Evolutionary conservation across 192 early-diverging fungal genomes (phyloP), one percentile per base, ranked within the genome.

Genomic region (Rhizophagus sp.): DNA sequence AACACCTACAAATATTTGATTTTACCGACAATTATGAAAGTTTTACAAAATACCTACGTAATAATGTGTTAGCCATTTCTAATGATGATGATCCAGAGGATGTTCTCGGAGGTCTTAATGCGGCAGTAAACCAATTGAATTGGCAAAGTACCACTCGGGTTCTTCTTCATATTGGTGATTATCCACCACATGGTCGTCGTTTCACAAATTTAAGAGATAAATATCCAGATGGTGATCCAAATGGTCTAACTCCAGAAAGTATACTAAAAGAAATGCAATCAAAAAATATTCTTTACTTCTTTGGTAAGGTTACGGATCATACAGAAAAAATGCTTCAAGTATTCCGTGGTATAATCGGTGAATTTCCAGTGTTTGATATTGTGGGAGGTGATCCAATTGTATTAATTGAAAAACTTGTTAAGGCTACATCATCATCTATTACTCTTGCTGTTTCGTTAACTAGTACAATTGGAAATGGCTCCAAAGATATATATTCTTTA

Each of bases 201-300:
- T 81, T 77, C 47, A 41, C n/a, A 49, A 2, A 11, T 1, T 19
- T 36, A 19, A 67, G 33, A 2, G 80, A 81, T 47, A 11, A 47
- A 17, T 78, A 81, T 52, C 80, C 80, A 57, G 12, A 65, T 49
- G 80, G 80, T 13, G 80, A 81, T 47, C 80, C 80, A 25, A 9
- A 27, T 24, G 80, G 80, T 17, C 49, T 81, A 27, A 75, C 64
- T 8, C 73, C 80, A 4, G 80, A 81, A 64, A 68, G 24, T 36
- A 41, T 81, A 36, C 15, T 81, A 30, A 19, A 8, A n/a, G 39
- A 68, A 19, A 77, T 81, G 73, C 34, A 78, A 65, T 65, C 49
- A 17, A 34, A 63, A 47, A 75, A 50, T 2, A 73, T 81, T 17
- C 41, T 81, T 49, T 81, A 81, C 19, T 74, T 76, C 49, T 81